Evolutionary conservation across 805 yeast genomes (phyloP).

Genomic region (Candida jianshihensis): DNA sequence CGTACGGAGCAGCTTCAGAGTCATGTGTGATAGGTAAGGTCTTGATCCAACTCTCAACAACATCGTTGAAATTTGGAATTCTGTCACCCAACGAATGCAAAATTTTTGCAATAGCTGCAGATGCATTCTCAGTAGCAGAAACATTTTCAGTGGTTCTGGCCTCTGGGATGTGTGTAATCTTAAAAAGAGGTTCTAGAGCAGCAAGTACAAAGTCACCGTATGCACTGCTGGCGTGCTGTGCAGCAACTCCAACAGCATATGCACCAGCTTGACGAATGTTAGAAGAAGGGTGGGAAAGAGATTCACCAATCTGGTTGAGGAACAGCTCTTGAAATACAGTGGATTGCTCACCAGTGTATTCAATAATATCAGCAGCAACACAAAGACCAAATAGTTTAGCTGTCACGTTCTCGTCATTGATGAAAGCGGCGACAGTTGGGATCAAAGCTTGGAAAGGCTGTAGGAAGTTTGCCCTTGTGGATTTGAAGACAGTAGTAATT

Average conservation of each 20-base stretch:
- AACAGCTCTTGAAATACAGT: conserved; percentile 58
- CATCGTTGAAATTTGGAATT: conserved; percentile 55
- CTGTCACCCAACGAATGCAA: conserved; percentile 54
- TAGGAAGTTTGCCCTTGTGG: conserved; percentile 49
- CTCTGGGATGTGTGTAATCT: conserved; percentile 68
- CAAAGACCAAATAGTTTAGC: conserved; percentile 73
- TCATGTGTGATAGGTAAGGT: conserved; percentile 80
- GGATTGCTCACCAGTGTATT: conserved; percentile 68
- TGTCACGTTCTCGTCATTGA: conserved; percentile 62
- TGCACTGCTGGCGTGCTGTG: conserved; percentile 65
- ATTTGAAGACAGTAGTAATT: conserved; percentile 62
- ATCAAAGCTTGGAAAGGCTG: conserved; percentile 57
- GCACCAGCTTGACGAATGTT: conserved; percentile 83
- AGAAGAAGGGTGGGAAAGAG: conserved; percentile 59
- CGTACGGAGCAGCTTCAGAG: conserved; percentile 81
- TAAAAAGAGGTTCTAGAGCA: conserved; percentile 68
- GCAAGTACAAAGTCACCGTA: conserved; percentile 60
- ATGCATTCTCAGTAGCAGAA: conserved; percentile 80
- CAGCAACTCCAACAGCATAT: conserved; percentile 78
- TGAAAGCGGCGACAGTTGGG: conserved; percentile 54
- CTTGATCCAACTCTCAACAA: conserved; percentile 70
- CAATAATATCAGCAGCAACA: conserved; percentile 73
- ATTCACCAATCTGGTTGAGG: conserved; percentile 55
- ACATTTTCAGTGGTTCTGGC: conserved; percentile 81
- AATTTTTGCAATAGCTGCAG: conserved; percentile 78